phyloP scores from a whole-genome alignment of 78 protist genomes.

The Speleostelium caveatum region DNA sequence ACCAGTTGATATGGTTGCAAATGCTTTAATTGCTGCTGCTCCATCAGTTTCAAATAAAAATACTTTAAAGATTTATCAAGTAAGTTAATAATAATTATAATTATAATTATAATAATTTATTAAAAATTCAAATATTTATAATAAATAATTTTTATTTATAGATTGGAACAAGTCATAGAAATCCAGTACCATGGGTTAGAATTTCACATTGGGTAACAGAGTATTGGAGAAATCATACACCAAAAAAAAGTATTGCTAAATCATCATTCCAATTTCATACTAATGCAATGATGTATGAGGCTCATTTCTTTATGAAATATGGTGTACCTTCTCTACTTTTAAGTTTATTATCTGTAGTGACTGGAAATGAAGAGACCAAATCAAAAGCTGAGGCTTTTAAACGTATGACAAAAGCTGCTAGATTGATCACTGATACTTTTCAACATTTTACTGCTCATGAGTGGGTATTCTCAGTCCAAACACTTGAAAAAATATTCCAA shows the following conservation, averaged over 20 bases:
- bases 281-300: slow-evolving; percentile 46
- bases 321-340: slow-evolving; percentile 64
- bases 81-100: background rate
- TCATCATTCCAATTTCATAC: slow-evolving; percentile 49
- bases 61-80: slow-evolving; percentile 55
- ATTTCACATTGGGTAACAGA: slow-evolving; percentile 75
- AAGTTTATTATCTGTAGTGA: slow-evolving; percentile 7
- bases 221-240: slow-evolving; percentile 77
- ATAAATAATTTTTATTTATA: background rate
- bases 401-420: slow-evolving; percentile 64
- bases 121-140: background rate
- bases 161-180: slow-evolving; percentile 80
- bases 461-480: slow-evolving; percentile 69
- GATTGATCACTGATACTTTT: slow-evolving; percentile 76
- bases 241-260: slow-evolving; percentile 48
- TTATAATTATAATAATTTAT: background rate
- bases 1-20: slow-evolving; percentile 90
- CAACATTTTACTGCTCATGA: slow-evolving; percentile 84
- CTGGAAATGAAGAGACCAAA: slow-evolving; percentile 75
- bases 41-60: slow-evolving; percentile 56
- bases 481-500: slow-evolving; percentile 43
- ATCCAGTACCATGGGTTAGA: slow-evolving; percentile 79
- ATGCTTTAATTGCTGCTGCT: slow-evolving; percentile 68
- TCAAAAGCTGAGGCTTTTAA: slow-evolving; percentile 62
- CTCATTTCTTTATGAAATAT: slow-evolving; percentile 62